A percentile compares a stretch with the other conserved stretches of the same genome.
Evolutionary conservation across 169 alveolate genomes (phyloP).

Genomic region (Eimeria mitis): DNA sequence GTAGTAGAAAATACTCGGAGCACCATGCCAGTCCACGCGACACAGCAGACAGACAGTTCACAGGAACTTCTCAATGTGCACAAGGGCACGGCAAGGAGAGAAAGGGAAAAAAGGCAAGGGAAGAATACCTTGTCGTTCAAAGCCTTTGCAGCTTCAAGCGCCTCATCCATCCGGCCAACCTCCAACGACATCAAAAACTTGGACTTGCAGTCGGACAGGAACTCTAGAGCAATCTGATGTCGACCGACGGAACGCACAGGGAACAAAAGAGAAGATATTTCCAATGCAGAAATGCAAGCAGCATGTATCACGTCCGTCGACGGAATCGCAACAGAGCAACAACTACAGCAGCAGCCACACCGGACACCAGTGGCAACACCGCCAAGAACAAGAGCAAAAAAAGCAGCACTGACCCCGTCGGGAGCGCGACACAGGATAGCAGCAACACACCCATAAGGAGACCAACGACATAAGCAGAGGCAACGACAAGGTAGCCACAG

Average conservation of each 20-base stretch:
- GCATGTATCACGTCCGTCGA: not conserved
- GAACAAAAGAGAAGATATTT: not conserved
- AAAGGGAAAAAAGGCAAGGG: not conserved
- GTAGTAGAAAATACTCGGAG: not conserved
- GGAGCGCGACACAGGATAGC: not conserved
- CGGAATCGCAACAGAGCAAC: not conserved
- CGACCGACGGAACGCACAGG: not conserved
- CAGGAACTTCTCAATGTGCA: not conserved
- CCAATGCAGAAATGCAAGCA: not conserved
- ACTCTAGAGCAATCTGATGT: slow-evolving; percentile 89
- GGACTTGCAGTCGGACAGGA: slow-evolving; percentile 92
- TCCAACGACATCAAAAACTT: slow-evolving; percentile 92
- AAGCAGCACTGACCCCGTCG: not conserved
- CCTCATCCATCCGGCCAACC: slow-evolving; percentile 91
- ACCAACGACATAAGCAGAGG: not conserved
- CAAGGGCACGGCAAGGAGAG: not conserved
- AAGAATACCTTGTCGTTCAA: slow-evolving; percentile 86
- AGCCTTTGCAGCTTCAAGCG: slow-evolving; percentile 89
- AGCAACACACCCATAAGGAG: not conserved
- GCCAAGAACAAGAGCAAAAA: not conserved
- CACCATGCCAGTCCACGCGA: not conserved
- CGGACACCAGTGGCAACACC: not conserved
- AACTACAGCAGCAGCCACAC: not conserved
- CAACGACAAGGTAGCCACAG: not conserved
- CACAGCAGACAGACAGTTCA: not conserved